Evolutionary conservation across 306 rosid genomes (phyloP).

Genomic region (Lathyrus oleraceus): DNA sequence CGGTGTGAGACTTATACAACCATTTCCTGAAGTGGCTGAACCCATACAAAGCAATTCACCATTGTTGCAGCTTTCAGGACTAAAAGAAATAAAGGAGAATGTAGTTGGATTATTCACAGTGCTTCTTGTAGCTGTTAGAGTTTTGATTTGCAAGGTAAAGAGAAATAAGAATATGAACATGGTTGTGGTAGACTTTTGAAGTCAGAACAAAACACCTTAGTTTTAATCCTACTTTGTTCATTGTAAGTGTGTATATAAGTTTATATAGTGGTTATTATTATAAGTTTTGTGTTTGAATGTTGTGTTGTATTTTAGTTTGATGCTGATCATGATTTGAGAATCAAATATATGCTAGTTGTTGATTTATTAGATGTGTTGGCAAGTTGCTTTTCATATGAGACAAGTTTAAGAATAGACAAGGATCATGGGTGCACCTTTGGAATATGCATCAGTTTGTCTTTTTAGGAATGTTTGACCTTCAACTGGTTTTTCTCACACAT

Average conservation of each 20-base stretch:
- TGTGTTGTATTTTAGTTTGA: constrained; percentile 15
- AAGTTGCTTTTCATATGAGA: not conserved
- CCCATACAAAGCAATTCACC: constrained; percentile 60
- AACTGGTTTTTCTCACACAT: not conserved
- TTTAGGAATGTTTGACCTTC: not conserved
- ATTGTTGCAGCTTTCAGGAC: constrained; percentile 48
- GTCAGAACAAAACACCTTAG: not conserved
- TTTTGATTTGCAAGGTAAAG: constrained; percentile 31
- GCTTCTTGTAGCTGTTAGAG: constrained; percentile 27
- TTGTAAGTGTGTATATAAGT: constrained; percentile 1
- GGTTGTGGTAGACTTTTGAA: not conserved
- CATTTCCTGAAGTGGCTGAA: constrained; percentile 45
- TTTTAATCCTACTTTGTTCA: not conserved
- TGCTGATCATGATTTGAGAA: not conserved
- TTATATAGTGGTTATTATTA: constrained; percentile 19
- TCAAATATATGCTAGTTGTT: constrained; percentile 32
- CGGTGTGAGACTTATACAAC: constrained; percentile 51
- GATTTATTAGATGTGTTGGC: constrained; percentile 7
- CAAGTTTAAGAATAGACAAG: constrained; percentile 26
- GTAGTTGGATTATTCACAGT: constrained; percentile 22
- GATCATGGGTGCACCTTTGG: not conserved
- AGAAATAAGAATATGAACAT: constrained; percentile 38
- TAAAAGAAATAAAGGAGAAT: constrained; percentile 54
- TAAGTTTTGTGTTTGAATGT: constrained; percentile 30
- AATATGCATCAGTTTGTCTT: constrained; percentile 14